A percentile compares a stretch with the other conserved stretches of the same genome.
phyloP scores from a whole-genome alignment of 306 rosid species.

The Psophocarpus tetragonolobus region DNA sequence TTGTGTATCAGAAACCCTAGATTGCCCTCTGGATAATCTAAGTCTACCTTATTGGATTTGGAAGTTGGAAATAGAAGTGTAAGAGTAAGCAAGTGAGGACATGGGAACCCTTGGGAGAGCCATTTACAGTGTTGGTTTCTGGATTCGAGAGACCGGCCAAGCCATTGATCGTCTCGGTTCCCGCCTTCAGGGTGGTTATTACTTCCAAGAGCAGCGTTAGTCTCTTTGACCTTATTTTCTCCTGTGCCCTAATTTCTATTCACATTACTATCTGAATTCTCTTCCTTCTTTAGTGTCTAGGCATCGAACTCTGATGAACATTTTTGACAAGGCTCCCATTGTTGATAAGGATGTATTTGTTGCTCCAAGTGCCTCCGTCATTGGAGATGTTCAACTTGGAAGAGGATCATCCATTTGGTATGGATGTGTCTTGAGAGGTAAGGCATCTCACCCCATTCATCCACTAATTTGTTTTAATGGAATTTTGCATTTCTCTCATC shows the following conservation, averaged over 20 bases:
- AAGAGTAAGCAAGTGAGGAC: neutral
- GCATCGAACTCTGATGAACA: slow-evolving; percentile 89
- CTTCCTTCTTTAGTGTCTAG: slow-evolving; percentile 60
- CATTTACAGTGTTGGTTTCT: slow-evolving; percentile 76
- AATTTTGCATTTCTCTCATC: neutral
- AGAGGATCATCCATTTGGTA: slow-evolving; percentile 91
- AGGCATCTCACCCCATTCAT: neutral
- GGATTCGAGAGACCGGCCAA: slow-evolving; percentile 88
- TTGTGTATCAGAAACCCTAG: too few relatives aligned
- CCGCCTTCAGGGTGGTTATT: slow-evolving; percentile 76
- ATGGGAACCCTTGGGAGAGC: slow-evolving; percentile 87
- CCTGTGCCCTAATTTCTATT: neutral
- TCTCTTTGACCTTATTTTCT: slow-evolving; percentile 1
- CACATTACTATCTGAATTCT: neutral
- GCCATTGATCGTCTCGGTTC: slow-evolving; percentile 88
- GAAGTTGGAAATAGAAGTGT: neutral
- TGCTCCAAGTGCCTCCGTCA: slow-evolving; percentile 89
- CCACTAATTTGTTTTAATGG: neutral
- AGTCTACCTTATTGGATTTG: too few relatives aligned
- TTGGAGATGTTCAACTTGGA: slow-evolving; percentile 86
- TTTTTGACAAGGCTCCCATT: slow-evolving; percentile 83
- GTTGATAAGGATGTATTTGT: slow-evolving; percentile 89
- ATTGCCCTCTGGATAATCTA: too few relatives aligned
- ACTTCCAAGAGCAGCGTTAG: slow-evolving; percentile 78
- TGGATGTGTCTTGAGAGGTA: slow-evolving; percentile 96